These are phyloP conservation scores for Solanum commersonii DNA, from an alignment of 257 asterid genomes.

Conservation along the genomic window DNA sequence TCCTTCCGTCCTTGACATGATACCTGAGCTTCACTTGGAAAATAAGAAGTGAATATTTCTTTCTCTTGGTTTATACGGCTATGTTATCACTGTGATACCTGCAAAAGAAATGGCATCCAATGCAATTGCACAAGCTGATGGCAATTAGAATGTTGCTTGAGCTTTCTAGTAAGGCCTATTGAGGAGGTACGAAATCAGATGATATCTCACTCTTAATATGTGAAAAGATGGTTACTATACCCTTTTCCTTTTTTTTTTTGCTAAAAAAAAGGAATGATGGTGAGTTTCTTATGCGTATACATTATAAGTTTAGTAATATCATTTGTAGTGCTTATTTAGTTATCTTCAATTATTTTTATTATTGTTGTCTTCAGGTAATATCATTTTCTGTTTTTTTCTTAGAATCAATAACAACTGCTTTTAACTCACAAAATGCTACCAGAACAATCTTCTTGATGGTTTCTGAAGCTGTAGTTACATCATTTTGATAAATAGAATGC, in stretches of 20 bases:
- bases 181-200: not conserved
- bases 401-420: not conserved
- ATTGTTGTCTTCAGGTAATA: not conserved
- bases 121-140: not conserved
- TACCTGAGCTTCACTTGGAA: not conserved
- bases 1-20: not conserved
- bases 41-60: no score
- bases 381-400: not conserved
- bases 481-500: not conserved
- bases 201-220: not conserved
- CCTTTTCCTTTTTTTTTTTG: no score
- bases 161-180: not conserved
- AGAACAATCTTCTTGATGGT: not conserved
- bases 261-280: not conserved
- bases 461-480: no score
- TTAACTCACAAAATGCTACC: not conserved
- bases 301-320: not conserved
- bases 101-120: not conserved
- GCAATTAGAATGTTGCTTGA: not conserved
- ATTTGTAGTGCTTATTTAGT: not conserved
- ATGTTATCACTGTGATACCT: not conserved
- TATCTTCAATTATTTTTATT: no score
- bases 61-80: not conserved
- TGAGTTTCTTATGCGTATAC: not conserved
- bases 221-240: not conserved